Percentiles rank a stretch among this genome's conserved stretches.
Conservation (phyloP, 441 rosid genomes). For the Corymbia citriodora region DNA sequence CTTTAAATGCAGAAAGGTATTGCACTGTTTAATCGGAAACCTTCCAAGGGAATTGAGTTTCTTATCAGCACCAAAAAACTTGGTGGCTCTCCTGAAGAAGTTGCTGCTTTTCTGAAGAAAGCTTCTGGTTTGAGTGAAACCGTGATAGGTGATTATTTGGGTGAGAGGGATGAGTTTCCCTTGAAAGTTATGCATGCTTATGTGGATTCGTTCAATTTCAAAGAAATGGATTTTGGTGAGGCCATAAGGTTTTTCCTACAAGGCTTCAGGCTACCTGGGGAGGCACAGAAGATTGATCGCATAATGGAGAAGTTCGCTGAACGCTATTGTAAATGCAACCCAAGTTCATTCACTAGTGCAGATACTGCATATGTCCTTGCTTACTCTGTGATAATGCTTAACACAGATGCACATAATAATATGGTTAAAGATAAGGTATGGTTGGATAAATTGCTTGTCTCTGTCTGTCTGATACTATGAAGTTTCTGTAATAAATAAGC, state of each 20-base stretch:
- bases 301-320: constrained; percentile 99
- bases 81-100: constrained; percentile 80
- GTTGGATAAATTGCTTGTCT: constrained; percentile 4
- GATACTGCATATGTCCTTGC: constrained; percentile 99
- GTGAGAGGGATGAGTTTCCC: constrained; percentile 94
- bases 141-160: constrained; percentile 94
- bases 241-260: constrained; percentile 92
- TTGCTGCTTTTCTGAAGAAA: constrained; percentile 70
- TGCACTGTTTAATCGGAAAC: constrained; percentile 83
- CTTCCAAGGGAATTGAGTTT: constrained; percentile 93
- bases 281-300: constrained; percentile 99
- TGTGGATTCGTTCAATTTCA: constrained; percentile 92
- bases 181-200: constrained; percentile 97
- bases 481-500: neutral
- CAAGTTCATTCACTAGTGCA: constrained; percentile 88
- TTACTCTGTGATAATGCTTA: constrained; percentile 97
- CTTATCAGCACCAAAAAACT: constrained; percentile 66
- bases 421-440: constrained; percentile 99
- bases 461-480: neutral
- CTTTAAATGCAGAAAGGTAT: constrained; percentile 82
- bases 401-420: constrained; percentile 95
- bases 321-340: constrained; percentile 96
- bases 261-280: constrained; percentile 97
- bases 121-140: constrained; percentile 76
- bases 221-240: constrained; percentile 88